Base-by-base conservation (phyloP, 192 early-diverging fungal species). In the Tieghemiomyces parasiticus region DNA sequence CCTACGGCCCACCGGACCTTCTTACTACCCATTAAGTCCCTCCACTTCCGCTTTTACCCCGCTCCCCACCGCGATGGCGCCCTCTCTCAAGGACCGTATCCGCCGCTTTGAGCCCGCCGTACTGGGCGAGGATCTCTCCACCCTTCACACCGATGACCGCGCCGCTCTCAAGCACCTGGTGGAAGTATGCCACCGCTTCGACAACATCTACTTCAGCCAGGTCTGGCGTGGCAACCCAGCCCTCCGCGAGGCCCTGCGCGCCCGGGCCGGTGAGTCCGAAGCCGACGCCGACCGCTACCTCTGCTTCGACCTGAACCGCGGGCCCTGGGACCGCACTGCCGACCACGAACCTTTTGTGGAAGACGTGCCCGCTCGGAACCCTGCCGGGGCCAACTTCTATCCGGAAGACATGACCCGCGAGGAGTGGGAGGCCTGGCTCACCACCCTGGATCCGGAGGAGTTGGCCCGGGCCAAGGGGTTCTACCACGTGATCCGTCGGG, bases 321-420 rank as follows among this genome's bases (percentile, higher is more conserved):
- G 79, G 2, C 83, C 84, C 14, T 86, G 84, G 83, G 83, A 78
- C 67, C 58, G 68, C 29, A 76, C 76, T 26, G 67, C 64, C 44
- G 67, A 77, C 28, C 72, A 83, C 56, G 72, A 72, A 46, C 67
- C 76, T 53, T 83, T 83, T 68, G 59, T 81, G 10, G 33, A 35
- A 0, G 65, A 65, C 2, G 79, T 72, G 0, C 71, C 70, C 2
- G 50, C 54, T 22, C 59, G 65, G 2, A 70, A 70, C 30, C 86
- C 86, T 25, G 68, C 68, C 35, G 72, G 73, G 2, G 83, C 72
- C 46, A 84, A 85, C 59, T 83, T 79, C 61, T 88, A 88, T 59
- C 85, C 85, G 2, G 83, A 82, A 30, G 79, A 81, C 29, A 84
- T 88, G 74, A 78, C 72, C 35, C 67, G 69, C 28, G 71, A 71